phyloP scores from a whole-genome alignment of 352 stramenopile genomes.

The Phytophthora pseudosyringae region DNA sequence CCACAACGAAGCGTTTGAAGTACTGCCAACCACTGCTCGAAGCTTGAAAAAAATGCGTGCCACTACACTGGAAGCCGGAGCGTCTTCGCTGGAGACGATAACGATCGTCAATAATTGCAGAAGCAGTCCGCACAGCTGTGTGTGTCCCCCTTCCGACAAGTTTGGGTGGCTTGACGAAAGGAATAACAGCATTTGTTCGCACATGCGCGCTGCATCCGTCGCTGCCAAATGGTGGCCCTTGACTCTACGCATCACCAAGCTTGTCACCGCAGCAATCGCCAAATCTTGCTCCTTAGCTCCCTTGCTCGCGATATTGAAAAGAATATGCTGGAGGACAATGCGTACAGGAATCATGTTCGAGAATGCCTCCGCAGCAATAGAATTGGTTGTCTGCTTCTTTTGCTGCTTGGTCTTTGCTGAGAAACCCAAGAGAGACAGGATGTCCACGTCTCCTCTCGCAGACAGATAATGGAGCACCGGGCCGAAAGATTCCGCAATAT shows the following conservation, averaged over 20 bases:
- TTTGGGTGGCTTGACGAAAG: slow-evolving; percentile 23
- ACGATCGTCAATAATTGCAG: slow-evolving; percentile 43
- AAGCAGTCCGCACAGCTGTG: slow-evolving; percentile 46
- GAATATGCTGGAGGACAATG: slow-evolving; percentile 38
- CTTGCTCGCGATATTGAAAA: slow-evolving; percentile 29
- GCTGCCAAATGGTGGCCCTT: slow-evolving; percentile 9
- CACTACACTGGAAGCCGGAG: slow-evolving; percentile 14
- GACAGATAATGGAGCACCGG: slow-evolving; percentile 63
- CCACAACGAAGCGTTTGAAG: slow-evolving; percentile 14
- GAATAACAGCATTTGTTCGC: slow-evolving; percentile 59
- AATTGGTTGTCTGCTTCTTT: slow-evolving; percentile 13
- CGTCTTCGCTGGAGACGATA: slow-evolving; percentile 20
- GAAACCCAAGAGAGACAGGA: slow-evolving; percentile 35
- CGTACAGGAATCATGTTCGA: slow-evolving; percentile 22
- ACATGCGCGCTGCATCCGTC: slow-evolving; percentile 44
- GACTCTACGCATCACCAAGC: slow-evolving; percentile 26
- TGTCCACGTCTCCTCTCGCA: slow-evolving; percentile 47
- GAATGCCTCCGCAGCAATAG: slow-evolving; percentile 18
- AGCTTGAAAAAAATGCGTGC: slow-evolving; percentile 52
- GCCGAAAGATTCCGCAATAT: slow-evolving; percentile 38
- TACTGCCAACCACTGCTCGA: slow-evolving; percentile 20
- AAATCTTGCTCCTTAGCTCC: slow-evolving; percentile 27
- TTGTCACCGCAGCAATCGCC: slow-evolving; percentile 14
- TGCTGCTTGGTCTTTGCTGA: slow-evolving; percentile 33
- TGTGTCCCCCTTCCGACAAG: slow-evolving; percentile 1